Base-by-base conservation (phyloP, 441 rosid species). In the Jatropha multifida region DNA sequence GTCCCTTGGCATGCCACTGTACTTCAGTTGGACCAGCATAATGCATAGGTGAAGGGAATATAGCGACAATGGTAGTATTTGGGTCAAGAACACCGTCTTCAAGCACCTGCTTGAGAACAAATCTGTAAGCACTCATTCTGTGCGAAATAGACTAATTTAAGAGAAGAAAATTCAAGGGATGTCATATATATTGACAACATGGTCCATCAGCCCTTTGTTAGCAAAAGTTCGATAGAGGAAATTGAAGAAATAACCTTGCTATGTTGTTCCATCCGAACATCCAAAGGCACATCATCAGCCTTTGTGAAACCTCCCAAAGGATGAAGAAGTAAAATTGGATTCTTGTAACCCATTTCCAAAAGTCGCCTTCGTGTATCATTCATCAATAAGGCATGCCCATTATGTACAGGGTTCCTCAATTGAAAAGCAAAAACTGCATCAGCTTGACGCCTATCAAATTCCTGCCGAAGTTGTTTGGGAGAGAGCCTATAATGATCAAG, bases 11-110 rank as follows among this genome's bases (percentile, higher is more conserved):
- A 73, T 94, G 99, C 99, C 98, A 93, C 69, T 94, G 98, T 51
- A 93, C 99, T 88, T 94, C 99, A 0, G 99, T 94, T 70, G 98
- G 98, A 81, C 98, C 97, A 8, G 97, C 97, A 80, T 94, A 94
- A 79, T 91, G 97, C 98, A 94, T 91, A 0, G 97, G 98, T 48
- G 98, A 94, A 1, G 97, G 97, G 77, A 94, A 92, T 76, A 92
- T 93, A 32, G 97, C 82, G 64, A 94, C 97, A n/a, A 94, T 87
- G 18, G 99, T 94, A 62, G 97, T 94, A 78, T 88, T 80, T 2
- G 96, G 99, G 74, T 94, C 93, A 81, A 91, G 98, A 78, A 93
- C 84, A 73, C 97, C 94, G 68, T 93, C 99, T 81, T 91, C 94
- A 3, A 94, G 83, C 72, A 94, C 98, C 98, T 92, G 85, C 14